These are phyloP conservation scores for Ceratocystis ficicola DNA, from an alignment of 2,329 filamentous ascomycete genomes.

Conservation along the genomic window DNA sequence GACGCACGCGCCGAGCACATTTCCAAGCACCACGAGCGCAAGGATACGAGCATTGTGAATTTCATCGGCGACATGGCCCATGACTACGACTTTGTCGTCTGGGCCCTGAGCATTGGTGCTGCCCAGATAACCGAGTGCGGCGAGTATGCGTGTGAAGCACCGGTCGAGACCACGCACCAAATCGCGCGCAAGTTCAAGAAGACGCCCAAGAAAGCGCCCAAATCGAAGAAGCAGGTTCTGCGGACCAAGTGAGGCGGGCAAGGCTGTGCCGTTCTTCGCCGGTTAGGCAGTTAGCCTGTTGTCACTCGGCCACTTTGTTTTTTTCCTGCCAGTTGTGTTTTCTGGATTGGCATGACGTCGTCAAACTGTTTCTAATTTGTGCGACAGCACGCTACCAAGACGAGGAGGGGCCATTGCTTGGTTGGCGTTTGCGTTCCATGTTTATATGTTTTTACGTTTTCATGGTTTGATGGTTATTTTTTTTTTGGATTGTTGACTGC, in stretches of 20 bases:
- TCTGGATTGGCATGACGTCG: background rate
- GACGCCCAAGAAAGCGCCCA: background rate
- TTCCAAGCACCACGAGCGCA: constrained; percentile 60
- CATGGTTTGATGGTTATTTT: background rate
- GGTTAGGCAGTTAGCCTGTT: background rate
- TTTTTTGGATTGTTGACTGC: constrained; percentile 5
- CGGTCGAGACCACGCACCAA: constrained; percentile 15
- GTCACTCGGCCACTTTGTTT: background rate
- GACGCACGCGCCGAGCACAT: constrained; percentile 80
- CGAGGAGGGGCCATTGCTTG: background rate
- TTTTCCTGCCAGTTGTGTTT: background rate
- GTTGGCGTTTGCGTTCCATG: background rate
- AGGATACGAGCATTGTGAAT: constrained; percentile 21
- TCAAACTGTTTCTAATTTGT: background rate
- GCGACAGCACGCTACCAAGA: background rate
- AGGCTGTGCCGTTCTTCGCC: background rate
- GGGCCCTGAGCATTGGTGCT: background rate
- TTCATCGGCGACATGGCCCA: background rate
- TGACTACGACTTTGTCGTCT: background rate
- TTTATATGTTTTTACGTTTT: background rate
- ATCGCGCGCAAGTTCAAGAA: background rate
- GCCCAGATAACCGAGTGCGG: background rate
- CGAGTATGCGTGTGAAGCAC: background rate
- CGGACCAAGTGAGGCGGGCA: background rate
- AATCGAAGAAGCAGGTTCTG: background rate